Conservation (phyloP, 345 rosid genomes). For the Psidium friedrichsthalianum region DNA sequence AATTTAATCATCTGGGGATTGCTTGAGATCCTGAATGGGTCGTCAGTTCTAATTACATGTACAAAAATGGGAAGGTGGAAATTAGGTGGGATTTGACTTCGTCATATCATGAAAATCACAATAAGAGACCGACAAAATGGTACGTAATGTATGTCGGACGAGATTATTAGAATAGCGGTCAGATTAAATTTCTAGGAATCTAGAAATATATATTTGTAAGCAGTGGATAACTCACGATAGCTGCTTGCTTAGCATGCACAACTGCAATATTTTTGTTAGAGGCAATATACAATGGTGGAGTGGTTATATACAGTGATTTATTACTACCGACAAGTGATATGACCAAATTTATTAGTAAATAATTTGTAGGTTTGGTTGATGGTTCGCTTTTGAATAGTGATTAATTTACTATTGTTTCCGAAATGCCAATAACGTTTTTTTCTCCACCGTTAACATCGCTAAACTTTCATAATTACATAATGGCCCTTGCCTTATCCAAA, state of each 20-base stretch:
- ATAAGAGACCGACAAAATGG: neutral
- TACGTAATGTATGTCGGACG: neutral
- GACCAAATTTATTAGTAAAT: neutral
- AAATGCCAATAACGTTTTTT: too few relatives aligned
- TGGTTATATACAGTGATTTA: neutral
- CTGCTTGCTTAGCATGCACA: neutral
- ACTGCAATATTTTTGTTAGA: neutral
- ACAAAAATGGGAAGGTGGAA: neutral
- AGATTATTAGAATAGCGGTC: neutral
- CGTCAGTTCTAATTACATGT: neutral
- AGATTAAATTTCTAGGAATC: neutral
- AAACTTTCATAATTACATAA: too few relatives aligned
- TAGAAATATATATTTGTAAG: neutral
- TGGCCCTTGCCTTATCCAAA: too few relatives aligned
- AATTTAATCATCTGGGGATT: neutral
- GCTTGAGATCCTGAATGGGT: neutral
- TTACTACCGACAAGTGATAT: neutral
- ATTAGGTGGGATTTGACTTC: neutral
- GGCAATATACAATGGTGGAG: neutral
- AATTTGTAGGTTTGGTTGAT: neutral
- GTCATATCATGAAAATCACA: neutral
- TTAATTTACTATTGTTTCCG: neutral
- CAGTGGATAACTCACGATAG: neutral
- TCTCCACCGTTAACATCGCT: too few relatives aligned
- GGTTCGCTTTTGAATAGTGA: neutral